Evolutionary conservation across 1,139 yeast genomes (phyloP), one percentile per base, ranked within the genome.

Genomic region (Sugiyamaella pinicola): DNA sequence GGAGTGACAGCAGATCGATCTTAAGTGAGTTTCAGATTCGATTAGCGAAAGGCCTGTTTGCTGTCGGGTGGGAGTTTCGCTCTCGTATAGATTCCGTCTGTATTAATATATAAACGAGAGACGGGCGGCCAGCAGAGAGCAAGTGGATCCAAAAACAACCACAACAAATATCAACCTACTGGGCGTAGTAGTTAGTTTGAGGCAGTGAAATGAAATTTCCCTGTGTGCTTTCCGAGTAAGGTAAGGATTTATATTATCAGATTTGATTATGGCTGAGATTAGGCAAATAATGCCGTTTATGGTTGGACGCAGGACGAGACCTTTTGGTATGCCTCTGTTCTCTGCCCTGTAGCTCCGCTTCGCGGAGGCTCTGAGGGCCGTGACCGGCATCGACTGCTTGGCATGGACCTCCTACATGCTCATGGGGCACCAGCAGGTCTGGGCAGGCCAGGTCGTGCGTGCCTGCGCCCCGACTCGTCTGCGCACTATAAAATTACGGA

Each of bases 11-110:
- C 47, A 31, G 37, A 42, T 42, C 15, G 47, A 42, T 42, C 45
- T 24, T 22, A 31, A 31, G 18, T 42, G 38, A 33, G 47, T 42
- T 42, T 42, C 47, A 42, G 38, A 42, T 42, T 42, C 12, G 29
- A 40, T 40, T 31, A 13, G 15, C 31, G 31, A 18, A 13, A n/a
- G 24, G 13, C n/a, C n/a, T n/a, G n/a, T n/a, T n/a, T n/a, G n/a
- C 26, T 37, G 13, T 37, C 41, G 26, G n/a, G n/a, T n/a, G n/a
- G n/a, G n/a, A n/a, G n/a, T n/a, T n/a, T n/a, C n/a, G n/a, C n/a
- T n/a, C n/a, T n/a, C n/a, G n/a, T n/a, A n/a, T n/a, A n/a, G n/a
- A n/a, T n/a, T n/a, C n/a, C n/a, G n/a, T n/a, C n/a, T n/a, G n/a
- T n/a, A n/a, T n/a, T n/a, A n/a, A n/a, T n/a, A n/a, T n/a, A n/a